A percentile compares a stretch with the other conserved stretches of the same genome.
phyloP scores from a whole-genome alignment of 441 rosid species.

The Populus tomentosa region DNA sequence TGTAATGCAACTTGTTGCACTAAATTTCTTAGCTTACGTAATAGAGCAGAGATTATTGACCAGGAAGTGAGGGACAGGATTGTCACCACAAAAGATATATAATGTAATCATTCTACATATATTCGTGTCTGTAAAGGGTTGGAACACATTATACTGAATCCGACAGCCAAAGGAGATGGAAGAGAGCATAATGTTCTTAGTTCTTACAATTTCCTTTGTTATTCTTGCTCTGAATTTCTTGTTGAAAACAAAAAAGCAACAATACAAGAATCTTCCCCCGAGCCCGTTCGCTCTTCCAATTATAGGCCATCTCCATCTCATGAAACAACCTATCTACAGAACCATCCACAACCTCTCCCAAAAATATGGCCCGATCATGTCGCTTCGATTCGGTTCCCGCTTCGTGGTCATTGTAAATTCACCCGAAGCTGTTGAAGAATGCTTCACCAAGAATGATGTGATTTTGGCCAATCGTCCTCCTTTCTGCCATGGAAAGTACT shows the following conservation, averaged over 20 bases:
- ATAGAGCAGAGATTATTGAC: background rate
- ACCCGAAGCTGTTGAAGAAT: background rate
- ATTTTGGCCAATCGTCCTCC: background rate
- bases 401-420: background rate
- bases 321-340: no score
- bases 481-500: background rate
- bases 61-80: no score
- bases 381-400: no score
- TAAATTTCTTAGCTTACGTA: background rate
- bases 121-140: background rate
- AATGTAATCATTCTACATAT: background rate
- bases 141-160: background rate
- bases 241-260: background rate
- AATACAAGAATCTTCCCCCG: background rate
- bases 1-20: no score
- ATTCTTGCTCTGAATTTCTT: background rate
- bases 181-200: background rate
- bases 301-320: no score
- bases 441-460: background rate
- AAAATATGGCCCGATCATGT: no score
- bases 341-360: no score
- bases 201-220: background rate
- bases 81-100: background rate
- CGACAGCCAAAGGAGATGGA: background rate
- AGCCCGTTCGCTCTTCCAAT: no score